A percentile compares a stretch with the other conserved stretches of the same genome.
Evolutionary conservation across 192 early-diverging fungal species (phyloP).

Genomic region (Globomyces pollinis-pini): DNA sequence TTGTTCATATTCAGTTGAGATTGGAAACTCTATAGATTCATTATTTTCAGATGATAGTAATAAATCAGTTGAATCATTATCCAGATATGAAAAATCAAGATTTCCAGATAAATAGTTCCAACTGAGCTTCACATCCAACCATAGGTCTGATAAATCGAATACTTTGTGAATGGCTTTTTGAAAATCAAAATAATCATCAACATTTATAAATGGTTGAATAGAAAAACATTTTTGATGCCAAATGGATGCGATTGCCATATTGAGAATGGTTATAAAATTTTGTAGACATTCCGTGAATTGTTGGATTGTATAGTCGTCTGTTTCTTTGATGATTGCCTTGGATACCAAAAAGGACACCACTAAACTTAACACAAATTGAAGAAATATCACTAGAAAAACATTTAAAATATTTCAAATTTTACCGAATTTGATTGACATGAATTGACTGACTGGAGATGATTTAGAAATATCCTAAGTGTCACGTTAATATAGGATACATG

Average conservation of each 20-base stretch:
- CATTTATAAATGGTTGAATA: background rate
- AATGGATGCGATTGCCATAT: slow-evolving; percentile 45
- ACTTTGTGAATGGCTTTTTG: background rate
- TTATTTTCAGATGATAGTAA: no score
- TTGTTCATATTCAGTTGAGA: no score
- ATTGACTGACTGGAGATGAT: slow-evolving; percentile 9
- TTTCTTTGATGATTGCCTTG: slow-evolving; percentile 25
- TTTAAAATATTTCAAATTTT: no score
- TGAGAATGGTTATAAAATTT: slow-evolving; percentile 35
- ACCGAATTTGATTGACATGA: slow-evolving; percentile 20
- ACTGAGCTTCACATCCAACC: no score
- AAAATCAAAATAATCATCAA: no score
- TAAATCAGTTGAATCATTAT: no score
- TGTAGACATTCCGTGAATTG: slow-evolving; percentile 37
- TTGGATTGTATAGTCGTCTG: slow-evolving; percentile 45
- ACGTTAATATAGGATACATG: background rate
- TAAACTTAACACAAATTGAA: slow-evolving; percentile 46
- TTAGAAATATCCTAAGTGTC: background rate
- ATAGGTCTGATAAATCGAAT: no score
- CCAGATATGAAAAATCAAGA: no score
- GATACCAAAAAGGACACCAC: slow-evolving; percentile 41
- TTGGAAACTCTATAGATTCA: no score
- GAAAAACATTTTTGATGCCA: slow-evolving; percentile 24
- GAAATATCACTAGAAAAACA: slow-evolving; percentile 47
- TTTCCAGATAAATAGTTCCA: no score